Conservation (phyloP, 2,329 filamentous ascomycete species). For the Cercospora nicotianae region DNA sequence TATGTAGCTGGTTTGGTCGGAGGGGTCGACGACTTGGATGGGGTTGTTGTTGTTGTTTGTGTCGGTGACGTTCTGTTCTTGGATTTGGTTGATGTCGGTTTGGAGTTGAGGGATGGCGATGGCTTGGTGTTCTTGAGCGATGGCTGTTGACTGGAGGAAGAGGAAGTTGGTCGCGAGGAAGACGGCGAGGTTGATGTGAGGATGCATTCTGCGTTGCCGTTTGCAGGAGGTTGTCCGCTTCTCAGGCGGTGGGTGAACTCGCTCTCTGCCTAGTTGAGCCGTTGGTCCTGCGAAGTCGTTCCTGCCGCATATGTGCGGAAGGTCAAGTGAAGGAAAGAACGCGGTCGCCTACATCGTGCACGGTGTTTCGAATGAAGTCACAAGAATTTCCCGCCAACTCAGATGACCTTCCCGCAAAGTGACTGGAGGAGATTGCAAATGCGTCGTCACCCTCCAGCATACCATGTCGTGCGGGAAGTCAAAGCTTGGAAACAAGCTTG, state of each 20-base stretch:
- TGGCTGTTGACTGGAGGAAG: not conserved
- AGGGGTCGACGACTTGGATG: constrained; percentile 3
- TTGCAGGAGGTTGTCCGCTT: not conserved
- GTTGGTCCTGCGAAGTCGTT: not conserved
- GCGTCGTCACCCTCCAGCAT: not conserved
- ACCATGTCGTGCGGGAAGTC: not conserved
- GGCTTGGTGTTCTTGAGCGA: constrained; percentile 5
- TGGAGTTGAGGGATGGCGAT: not conserved
- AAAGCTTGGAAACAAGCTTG: not conserved
- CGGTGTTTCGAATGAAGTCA: not conserved
- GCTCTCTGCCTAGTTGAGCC: not conserved
- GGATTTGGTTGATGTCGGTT: not conserved
- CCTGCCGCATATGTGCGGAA: not conserved
- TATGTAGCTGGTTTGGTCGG: not conserved
- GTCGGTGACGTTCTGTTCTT: not conserved
- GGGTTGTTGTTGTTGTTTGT: not conserved
- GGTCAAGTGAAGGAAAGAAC: not conserved
- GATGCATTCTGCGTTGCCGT: not conserved
- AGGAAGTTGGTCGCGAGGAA: not conserved
- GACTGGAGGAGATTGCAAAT: not conserved
- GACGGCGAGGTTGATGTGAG: not conserved
- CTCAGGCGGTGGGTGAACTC: not conserved
- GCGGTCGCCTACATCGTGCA: not conserved
- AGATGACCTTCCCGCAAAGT: not conserved
- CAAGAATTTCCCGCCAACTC: not conserved